phyloP scores from a whole-genome alignment of 768 basidiomycete species.

The Russula vinacea region DNA sequence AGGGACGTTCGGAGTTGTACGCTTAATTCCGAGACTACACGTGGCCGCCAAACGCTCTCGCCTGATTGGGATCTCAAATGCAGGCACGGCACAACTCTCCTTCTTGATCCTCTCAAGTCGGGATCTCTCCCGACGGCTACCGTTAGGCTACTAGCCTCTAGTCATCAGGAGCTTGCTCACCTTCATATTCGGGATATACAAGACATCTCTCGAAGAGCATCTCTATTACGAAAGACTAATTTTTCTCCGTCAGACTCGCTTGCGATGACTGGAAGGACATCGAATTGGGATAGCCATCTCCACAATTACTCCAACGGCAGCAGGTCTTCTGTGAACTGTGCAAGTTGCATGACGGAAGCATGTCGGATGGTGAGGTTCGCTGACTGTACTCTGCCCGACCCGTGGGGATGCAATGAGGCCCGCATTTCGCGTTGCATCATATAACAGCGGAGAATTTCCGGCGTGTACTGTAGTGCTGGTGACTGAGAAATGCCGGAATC shows the following conservation, averaged over 20 bases:
- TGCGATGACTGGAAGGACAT: constrained; percentile 18
- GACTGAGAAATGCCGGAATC: constrained; percentile 14
- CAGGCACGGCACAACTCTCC: constrained; percentile 23
- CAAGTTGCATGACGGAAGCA: constrained; percentile 22
- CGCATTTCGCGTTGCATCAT: constrained; percentile 14
- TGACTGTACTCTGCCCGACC: constrained; percentile 8
- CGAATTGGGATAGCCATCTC: constrained; percentile 11
- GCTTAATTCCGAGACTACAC: constrained; percentile 26
- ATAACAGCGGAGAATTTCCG: constrained; percentile 14
- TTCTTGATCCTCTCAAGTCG: constrained; percentile 19
- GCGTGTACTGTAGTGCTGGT: not conserved
- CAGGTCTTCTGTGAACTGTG: constrained; percentile 22
- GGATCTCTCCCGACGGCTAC: constrained; percentile 1
- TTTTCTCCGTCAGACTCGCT: constrained; percentile 9
- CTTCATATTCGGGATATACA: not conserved
- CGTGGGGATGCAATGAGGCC: not conserved
- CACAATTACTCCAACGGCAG: constrained; percentile 17
- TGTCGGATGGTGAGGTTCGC: constrained; percentile 25
- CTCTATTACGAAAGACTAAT: constrained; percentile 12
- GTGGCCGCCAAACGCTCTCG: constrained; percentile 16
- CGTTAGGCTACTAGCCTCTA: not conserved
- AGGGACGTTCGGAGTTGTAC: constrained; percentile 25
- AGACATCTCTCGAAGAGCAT: not conserved
- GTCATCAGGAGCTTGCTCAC: constrained; percentile 10
- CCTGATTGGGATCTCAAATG: constrained; percentile 25